Percentiles rank a stretch among this genome's conserved stretches.
Conservation (phyloP, 352 stramenopile species). For the Phytophthora sojae region DNA sequence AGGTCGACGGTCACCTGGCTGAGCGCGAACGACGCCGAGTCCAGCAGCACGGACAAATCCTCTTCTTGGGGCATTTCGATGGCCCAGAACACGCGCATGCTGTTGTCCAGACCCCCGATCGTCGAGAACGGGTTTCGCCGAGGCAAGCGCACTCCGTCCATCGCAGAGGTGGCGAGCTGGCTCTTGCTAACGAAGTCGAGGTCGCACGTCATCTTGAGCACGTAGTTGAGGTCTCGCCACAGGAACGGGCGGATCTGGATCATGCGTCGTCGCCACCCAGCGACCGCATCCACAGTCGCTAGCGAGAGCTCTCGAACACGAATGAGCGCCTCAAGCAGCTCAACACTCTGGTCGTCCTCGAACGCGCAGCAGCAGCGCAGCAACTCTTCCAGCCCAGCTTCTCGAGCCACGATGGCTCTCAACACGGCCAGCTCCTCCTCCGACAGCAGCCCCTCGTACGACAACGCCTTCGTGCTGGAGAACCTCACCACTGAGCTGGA, state of each 20-base stretch:
- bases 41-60: constrained; percentile 63
- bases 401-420: constrained; percentile 65
- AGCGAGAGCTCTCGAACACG: constrained; percentile 57
- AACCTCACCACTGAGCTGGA: constrained; percentile 9
- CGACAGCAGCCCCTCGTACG: constrained; percentile 61
- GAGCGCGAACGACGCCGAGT: constrained; percentile 55
- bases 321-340: constrained; percentile 63
- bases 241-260: constrained; percentile 63
- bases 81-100: constrained; percentile 62
- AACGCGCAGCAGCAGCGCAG: constrained; percentile 60
- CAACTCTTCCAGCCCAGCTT: constrained; percentile 62
- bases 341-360: constrained; percentile 45
- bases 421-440: constrained; percentile 75
- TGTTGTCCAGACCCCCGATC: constrained; percentile 71
- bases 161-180: constrained; percentile 51
- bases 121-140: constrained; percentile 80
- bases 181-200: constrained; percentile 82
- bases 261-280: constrained; percentile 69
- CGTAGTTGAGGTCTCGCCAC: constrained; percentile 73
- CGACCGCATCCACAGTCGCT: constrained; percentile 61
- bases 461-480: constrained; percentile 50
- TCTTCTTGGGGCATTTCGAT: constrained; percentile 62
- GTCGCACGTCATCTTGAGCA: constrained; percentile 73
- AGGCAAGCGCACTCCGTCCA: constrained; percentile 63
- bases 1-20: constrained; percentile 46